Evolutionary conservation across 192 early-diverging fungal genomes (phyloP).

Genomic region (Podila epigama): DNA sequence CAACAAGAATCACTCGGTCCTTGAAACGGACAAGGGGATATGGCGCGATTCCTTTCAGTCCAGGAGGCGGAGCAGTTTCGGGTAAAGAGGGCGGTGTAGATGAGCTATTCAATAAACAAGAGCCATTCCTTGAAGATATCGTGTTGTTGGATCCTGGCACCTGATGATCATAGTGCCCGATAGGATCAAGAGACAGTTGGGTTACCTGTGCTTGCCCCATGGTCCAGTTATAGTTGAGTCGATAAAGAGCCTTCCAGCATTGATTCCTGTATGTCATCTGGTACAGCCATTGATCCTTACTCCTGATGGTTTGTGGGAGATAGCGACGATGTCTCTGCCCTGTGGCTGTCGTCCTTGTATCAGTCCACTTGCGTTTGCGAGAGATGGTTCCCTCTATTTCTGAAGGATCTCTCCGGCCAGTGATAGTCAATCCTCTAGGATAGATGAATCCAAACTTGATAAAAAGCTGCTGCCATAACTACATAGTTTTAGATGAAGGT

Average conservation of each 20-base stretch:
- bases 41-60: not conserved
- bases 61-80: not conserved
- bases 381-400: not conserved
- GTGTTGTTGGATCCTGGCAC: not conserved
- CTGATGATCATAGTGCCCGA: constrained; percentile 8
- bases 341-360: not conserved
- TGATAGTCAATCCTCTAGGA: constrained; percentile 15
- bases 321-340: not conserved
- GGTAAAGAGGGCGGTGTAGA: no score
- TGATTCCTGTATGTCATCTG: not conserved
- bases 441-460: constrained; percentile 27
- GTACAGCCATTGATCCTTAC: not conserved
- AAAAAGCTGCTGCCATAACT: constrained; percentile 38
- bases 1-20: constrained; percentile 18
- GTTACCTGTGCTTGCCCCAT: constrained; percentile 31
- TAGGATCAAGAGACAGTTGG: constrained; percentile 8
- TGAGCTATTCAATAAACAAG: not conserved
- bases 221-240: constrained; percentile 42
- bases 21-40: constrained; percentile 24
- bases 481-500: not conserved
- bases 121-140: not conserved
- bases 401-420: not conserved
- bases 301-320: not conserved
- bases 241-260: constrained; percentile 45
- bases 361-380: not conserved